Conservation (phyloP, 306 rosid genomes). For the Senna siamea region DNA sequence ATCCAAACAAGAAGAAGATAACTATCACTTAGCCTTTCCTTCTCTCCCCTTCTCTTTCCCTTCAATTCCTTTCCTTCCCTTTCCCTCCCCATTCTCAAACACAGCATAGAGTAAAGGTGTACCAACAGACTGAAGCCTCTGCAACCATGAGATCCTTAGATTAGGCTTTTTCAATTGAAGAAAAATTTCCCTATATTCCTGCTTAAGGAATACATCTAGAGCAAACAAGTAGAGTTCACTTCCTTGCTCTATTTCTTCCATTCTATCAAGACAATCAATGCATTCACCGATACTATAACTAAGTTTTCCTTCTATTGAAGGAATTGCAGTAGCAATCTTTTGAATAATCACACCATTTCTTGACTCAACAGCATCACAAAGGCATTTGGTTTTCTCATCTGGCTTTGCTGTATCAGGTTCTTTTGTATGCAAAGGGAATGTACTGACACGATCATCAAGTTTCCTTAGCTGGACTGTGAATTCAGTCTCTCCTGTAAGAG, state of each 20-base stretch:
- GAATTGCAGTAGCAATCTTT: slow-evolving; percentile 35
- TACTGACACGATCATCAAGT: slow-evolving; percentile 40
- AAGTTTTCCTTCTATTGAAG: slow-evolving; percentile 40
- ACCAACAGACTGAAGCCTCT: slow-evolving; percentile 61
- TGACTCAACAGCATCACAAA: slow-evolving; percentile 47
- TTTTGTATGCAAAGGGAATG: slow-evolving; percentile 42
- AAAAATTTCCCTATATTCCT: slow-evolving; percentile 76
- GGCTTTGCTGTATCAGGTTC: slow-evolving; percentile 37
- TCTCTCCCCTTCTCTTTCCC: too few species aligned
- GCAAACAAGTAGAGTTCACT: slow-evolving; percentile 78
- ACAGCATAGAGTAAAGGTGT: slow-evolving; percentile 42
- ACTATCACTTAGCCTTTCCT: too few species aligned
- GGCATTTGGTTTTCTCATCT: slow-evolving; percentile 35
- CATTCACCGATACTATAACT: slow-evolving; percentile 72
- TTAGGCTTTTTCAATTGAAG: slow-evolving; percentile 66
- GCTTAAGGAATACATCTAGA: slow-evolving; percentile 70
- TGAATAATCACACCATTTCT: slow-evolving; percentile 36
- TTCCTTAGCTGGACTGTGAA: slow-evolving; percentile 39
- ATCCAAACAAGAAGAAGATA: too few species aligned
- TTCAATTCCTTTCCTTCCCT: too few species aligned
- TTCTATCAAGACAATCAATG: slow-evolving; percentile 67
- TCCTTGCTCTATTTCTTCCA: slow-evolving; percentile 71
- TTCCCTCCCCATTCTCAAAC: too few species aligned
- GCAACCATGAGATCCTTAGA: slow-evolving; percentile 72
- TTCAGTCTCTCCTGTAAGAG: slow-evolving; percentile 47